These are phyloP conservation scores for Esteya vermicola DNA, from an alignment of 2,329 filamentous ascomycete species.

Conservation along the genomic window DNA sequence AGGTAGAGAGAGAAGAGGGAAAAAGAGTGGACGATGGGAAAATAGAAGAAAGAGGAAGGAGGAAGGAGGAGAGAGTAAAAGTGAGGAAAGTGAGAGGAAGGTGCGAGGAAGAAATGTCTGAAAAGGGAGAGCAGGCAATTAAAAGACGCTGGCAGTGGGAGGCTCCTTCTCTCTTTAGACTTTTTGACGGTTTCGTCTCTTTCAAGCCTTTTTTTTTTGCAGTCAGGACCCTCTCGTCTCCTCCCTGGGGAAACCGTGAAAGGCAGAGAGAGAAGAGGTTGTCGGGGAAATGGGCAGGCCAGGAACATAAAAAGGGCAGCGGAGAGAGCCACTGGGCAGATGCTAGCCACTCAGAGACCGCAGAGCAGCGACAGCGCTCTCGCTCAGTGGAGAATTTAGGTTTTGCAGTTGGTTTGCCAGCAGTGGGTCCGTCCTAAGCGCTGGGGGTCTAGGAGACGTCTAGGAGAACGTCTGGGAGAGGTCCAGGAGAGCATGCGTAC, in stretches of 20 bases:
- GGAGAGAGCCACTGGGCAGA: background rate
- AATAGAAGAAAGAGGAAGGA: background rate
- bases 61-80: background rate
- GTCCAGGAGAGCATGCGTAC: too few relatives aligned
- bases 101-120: background rate
- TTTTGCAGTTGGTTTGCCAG: conserved; percentile 1
- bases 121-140: background rate
- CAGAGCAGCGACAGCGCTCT: background rate
- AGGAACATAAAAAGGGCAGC: background rate
- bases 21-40: background rate
- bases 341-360: background rate
- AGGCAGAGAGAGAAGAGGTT: too few relatives aligned
- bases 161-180: background rate
- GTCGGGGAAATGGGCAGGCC: conserved; percentile 2
- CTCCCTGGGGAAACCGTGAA: conserved; percentile 1
- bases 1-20: background rate
- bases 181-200: background rate
- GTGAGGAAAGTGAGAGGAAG: background rate
- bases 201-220: background rate
- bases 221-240: background rate
- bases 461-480: too few relatives aligned
- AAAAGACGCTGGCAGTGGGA: background rate
- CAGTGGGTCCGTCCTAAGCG: conserved; percentile 2
- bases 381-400: conserved; percentile 2
- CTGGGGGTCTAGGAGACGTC: background rate